phyloP scores from a whole-genome alignment of 148 eudicot genomes.

The Chenopodium quinoa region DNA sequence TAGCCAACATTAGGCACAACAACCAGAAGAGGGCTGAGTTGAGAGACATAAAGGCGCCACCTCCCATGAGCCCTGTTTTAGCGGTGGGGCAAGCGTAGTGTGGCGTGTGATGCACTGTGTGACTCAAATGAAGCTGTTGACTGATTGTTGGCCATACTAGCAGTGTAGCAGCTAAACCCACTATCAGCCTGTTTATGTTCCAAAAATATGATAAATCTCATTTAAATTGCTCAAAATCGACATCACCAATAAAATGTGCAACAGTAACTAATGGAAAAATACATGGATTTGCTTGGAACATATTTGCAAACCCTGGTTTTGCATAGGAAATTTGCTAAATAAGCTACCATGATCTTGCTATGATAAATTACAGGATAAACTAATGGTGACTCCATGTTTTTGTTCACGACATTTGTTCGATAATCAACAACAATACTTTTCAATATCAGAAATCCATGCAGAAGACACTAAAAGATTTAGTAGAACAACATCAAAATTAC shows the following conservation, averaged over 20 bases:
- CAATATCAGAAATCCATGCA: neutral
- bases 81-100: constrained; percentile 80
- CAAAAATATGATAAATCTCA: neutral
- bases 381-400: too few relatives aligned
- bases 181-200: constrained; percentile 42
- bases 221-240: too few relatives aligned
- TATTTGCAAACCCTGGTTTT: too few relatives aligned
- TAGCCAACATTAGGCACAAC: constrained; percentile 75
- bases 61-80: constrained; percentile 91
- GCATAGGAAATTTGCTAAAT: too few relatives aligned
- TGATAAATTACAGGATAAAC: too few relatives aligned
- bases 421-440: too few relatives aligned
- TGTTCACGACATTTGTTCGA: too few relatives aligned
- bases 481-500: neutral
- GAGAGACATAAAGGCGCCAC: constrained; percentile 87
- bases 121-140: constrained; percentile 59
- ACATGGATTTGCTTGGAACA: too few relatives aligned
- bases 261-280: too few relatives aligned
- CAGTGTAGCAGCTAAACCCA: constrained; percentile 61
- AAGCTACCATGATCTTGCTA: too few relatives aligned
- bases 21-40: constrained; percentile 82
- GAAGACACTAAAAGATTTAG: neutral
- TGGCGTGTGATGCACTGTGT: constrained; percentile 50
- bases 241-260: too few relatives aligned
- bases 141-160: constrained; percentile 81